Evolutionary conservation across 202 grass and related monocot genomes (phyloP), one percentile per base, ranked within the genome.

Genomic region (Bolboschoenoplectus hybrid): DNA sequence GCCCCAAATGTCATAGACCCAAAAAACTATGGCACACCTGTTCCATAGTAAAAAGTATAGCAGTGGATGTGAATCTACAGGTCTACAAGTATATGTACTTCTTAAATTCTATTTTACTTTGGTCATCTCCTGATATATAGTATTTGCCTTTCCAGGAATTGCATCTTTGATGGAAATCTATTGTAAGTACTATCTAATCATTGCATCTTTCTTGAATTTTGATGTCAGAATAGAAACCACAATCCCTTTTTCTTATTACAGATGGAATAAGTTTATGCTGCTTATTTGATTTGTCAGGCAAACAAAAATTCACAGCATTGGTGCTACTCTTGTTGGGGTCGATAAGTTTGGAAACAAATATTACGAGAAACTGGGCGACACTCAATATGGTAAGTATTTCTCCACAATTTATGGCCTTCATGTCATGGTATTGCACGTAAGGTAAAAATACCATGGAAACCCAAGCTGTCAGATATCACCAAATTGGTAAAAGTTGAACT

Each of bases 261-360:
- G 45, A n/a, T 80, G 44, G 34, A 80, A 36, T 56, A 67, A 67
- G 20, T 69, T 55, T 9, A 80, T 67, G 1, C 56, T 63, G 46
- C 7, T 68, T 8, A 70, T 68, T 56, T 70, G 41, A 66, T 20
- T 85, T 88, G 73, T 35, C 86, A 96, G 97, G 93, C 97, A 98
- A 98, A 98, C 91, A 55, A 98, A 98, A 88, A 88, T 98, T 73
- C 97, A 98, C 70, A 90, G 89, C 55, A 94, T 98, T 81, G 97
- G 93, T 49, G 97, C 97, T 79, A 94, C 91, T 43, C 85, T 96
- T 61, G 86, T 96, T 68, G 97, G 97, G 62, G 87, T 96, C 65
- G 97, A 98, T 90, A 94, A 89, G 87, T 94, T 90, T 64, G 97
- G 93, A 86, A 98, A 98, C 85, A 95, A 94, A 81, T 96, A 98